Evolutionary conservation across 306 rosid species (phyloP), one percentile per base, ranked within the genome.

Genomic region (Spatholobus suberectus): DNA sequence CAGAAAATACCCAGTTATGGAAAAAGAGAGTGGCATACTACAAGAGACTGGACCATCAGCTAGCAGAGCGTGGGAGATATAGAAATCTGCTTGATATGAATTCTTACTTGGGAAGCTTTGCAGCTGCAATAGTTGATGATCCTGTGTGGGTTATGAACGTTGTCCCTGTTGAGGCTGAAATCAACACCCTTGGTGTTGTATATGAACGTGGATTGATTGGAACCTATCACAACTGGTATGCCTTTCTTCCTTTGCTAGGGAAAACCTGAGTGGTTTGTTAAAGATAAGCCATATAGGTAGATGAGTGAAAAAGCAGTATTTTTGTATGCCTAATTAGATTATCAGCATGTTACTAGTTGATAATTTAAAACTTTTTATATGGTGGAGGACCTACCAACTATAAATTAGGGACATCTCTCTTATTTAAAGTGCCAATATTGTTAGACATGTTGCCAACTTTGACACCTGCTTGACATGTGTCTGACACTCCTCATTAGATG

Each of bases 71-170:
- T 1, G 97, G 97, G 58, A 83, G 97, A 88, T 96, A 92, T 46
- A 82, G 98, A 12, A 96, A 96, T 69, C 47, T 96, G 70, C 97
- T 96, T 14, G 99, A 96, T 68, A 94, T 94, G 99, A 94, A 92
- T 83, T 70, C 99, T 29, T 85, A 83, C 82, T 79, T 96, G 70
- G 99, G 99, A 83, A 92, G 98, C 49, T 96, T 96, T 85, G 95
- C 97, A 21, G 98, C 99, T 52, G 95, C 97, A 20, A 81, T 96
- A 2, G 89, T 88, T 17, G 77, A 89, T 54, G 89, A 91, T 65
- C 99, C 99, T 2, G 87, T 88, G 23, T 96, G 99, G 98, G 97
- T 96, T 61, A 94, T 96, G 99, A 96, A 96, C 40, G 17, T 89
- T 69, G 97, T 91, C 15, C 99, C 99, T 0, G 99, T 91, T 65